Base-by-base conservation (phyloP, 306 rosid species). In the Vigna radiata region DNA sequence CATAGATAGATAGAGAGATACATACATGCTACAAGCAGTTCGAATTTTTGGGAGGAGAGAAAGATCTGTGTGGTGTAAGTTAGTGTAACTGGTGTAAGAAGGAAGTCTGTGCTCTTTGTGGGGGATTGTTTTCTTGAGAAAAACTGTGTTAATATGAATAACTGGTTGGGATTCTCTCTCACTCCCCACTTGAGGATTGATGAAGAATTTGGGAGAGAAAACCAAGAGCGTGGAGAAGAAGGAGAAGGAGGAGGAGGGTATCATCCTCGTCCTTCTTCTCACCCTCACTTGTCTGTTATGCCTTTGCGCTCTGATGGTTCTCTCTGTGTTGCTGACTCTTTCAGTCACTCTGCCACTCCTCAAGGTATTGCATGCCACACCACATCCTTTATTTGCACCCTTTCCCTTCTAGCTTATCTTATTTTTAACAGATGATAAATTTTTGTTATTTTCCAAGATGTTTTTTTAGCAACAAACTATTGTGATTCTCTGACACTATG, bases 271-370 rank as follows among this genome's bases (percentile, higher is more conserved):
- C 69, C 76, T 56, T 80, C 37, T 41, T 49, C 36, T 27, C 81
- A 80, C 41, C 75, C 80, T 83, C 88, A 80, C 64, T 84, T 92
- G 49, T 83, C 97, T 65, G 81, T 70, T 72, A 89, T 92, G 97
- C 99, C 99, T 39, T 72, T 92, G 65, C 93, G 91, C 74, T 95
- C 98, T 56, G 99, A 92, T 82, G 98, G 99, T 5, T 88, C 99
- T 21, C 96, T 95, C 4, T 92, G 96, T 82, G 90, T 88, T 77
- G 21, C 91, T 64, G 92, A 89, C 36, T 87, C 96, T 23, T 89
- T 85, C 23, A 33, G 61, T 11, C 88, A 82, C 84, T 71, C 87
- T 37, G 23, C 74, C 78, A 79, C 84, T 60, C 69, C 88, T 60
- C 77, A 87, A 84, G 97, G 97, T 94, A 87, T 67, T 91, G 83